Percentiles rank a stretch among this genome's conserved stretches.
These are phyloP conservation scores for Ammopiptanthus mongolicus DNA, from an alignment of 306 rosid genomes.

Conservation along the genomic window DNA sequence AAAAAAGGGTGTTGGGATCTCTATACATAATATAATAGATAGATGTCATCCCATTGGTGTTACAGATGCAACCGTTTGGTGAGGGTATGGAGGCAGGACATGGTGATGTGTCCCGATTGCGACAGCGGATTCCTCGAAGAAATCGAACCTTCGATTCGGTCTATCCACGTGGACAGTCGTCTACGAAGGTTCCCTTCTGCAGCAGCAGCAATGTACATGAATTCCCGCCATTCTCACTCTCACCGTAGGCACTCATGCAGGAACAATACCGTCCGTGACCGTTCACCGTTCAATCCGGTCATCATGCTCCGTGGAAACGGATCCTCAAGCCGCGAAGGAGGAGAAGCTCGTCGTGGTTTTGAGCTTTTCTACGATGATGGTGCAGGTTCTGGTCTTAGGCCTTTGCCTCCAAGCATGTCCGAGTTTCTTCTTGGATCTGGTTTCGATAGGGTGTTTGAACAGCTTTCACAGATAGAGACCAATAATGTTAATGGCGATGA, in stretches of 20 bases:
- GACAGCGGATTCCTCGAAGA: conserved; percentile 63
- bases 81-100: conserved; percentile 29
- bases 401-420: conserved; percentile 59
- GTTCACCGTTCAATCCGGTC: conserved; percentile 50
- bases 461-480: conserved; percentile 44
- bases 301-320: conserved; percentile 48
- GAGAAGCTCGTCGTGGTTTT: conserved; percentile 30
- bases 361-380: conserved; percentile 64
- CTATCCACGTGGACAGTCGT: conserved; percentile 13
- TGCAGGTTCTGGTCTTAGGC: conserved; percentile 47
- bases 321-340: conserved; percentile 18
- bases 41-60: conserved; percentile 71
- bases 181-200: conserved; percentile 30
- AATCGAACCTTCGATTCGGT: conserved; percentile 7
- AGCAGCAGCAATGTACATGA: conserved; percentile 53
- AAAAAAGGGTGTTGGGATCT: too few species aligned
- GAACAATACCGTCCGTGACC: not conserved
- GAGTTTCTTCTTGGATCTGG: conserved; percentile 63
- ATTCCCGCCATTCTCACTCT: conserved; percentile 11
- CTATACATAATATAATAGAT: too few species aligned
- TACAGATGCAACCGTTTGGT: conserved; percentile 58
- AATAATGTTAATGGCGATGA: conserved; percentile 22
- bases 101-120: conserved; percentile 56
- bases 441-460: conserved; percentile 59
- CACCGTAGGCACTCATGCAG: conserved; percentile 2